Percentiles rank a stretch among this genome's conserved stretches.
These are phyloP conservation scores for Tritrichomonas musculus DNA, from an alignment of 208 protist species.

Conservation along the genomic window DNA sequence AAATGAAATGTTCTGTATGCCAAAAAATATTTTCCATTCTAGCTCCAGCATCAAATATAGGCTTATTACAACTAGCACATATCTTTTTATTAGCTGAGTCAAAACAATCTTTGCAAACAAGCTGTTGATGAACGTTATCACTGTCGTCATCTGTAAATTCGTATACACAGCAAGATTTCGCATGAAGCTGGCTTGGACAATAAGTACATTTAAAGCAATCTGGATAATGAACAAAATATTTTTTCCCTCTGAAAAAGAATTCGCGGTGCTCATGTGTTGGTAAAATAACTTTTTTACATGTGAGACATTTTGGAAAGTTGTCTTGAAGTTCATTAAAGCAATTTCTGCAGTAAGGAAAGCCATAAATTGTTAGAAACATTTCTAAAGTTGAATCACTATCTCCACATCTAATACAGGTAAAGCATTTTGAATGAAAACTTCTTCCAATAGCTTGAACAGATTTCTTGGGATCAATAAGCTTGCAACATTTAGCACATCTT, in stretches of 20 bases:
- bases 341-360: neutral
- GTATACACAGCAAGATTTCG: neutral
- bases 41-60: neutral
- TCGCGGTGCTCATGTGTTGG: neutral
- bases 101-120: neutral
- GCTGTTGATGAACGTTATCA: no score
- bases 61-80: neutral
- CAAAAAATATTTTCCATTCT: slow-evolving; percentile 11
- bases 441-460: neutral
- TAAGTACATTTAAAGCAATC: neutral
- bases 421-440: neutral
- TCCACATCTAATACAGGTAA: neutral
- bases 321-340: neutral
- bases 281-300: neutral
- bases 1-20: neutral
- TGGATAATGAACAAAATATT: neutral
- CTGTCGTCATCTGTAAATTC: no score
- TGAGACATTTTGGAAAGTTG: neutral
- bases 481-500: neutral
- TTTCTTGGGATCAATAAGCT: neutral
- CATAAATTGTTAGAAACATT: neutral
- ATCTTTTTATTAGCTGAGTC: neutral
- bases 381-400: neutral
- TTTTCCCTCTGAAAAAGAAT: neutral
- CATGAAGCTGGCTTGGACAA: neutral